Conservation (phyloP, 108 stramenopile genomes). For the Cyclotella kingstonii region DNA sequence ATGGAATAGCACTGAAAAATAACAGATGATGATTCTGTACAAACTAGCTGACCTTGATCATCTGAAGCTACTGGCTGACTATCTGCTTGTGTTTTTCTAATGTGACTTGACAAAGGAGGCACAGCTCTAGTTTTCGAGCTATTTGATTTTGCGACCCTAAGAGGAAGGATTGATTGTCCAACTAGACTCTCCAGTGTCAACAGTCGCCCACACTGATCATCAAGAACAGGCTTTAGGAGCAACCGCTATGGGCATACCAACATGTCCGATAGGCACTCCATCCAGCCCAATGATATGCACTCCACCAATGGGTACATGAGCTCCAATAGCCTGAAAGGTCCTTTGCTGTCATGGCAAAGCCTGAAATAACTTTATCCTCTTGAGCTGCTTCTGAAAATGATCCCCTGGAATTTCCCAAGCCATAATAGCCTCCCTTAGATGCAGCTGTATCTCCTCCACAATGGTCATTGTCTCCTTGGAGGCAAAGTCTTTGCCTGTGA, state of each 20-base stretch:
- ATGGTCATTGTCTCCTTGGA: conserved; percentile 31
- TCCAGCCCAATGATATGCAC: conserved; percentile 37
- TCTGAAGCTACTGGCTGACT: conserved; percentile 51
- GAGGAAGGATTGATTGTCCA: conserved; percentile 33
- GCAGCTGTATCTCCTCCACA: conserved; percentile 27
- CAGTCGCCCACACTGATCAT: conserved; percentile 25
- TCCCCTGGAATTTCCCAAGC: conserved; percentile 36
- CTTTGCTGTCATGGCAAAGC: conserved; percentile 32
- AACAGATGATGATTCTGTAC: conserved; percentile 59
- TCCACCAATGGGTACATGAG: conserved; percentile 11
- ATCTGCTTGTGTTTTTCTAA: conserved; percentile 36
- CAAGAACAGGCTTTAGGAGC: conserved; percentile 23
- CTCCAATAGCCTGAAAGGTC: conserved; percentile 22
- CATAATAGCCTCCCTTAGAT: conserved; percentile 38
- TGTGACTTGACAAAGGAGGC: conserved; percentile 33
- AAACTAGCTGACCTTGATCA: conserved; percentile 55
- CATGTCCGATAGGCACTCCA: conserved; percentile 27
- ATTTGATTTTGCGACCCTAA: conserved; percentile 52
- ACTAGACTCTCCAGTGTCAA: conserved; percentile 27
- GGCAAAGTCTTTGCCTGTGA: conserved; percentile 54
- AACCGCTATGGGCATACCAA: conserved; percentile 2
- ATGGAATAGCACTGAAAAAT: conserved; percentile 51
- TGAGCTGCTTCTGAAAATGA: conserved; percentile 38
- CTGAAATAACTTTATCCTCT: conserved; percentile 32
- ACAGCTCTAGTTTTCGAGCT: conserved; percentile 44